Percentiles rank a stretch among this genome's conserved stretches.
Evolutionary conservation across 768 basidiomycete genomes (phyloP).

Genomic region (Zangia roseola): DNA sequence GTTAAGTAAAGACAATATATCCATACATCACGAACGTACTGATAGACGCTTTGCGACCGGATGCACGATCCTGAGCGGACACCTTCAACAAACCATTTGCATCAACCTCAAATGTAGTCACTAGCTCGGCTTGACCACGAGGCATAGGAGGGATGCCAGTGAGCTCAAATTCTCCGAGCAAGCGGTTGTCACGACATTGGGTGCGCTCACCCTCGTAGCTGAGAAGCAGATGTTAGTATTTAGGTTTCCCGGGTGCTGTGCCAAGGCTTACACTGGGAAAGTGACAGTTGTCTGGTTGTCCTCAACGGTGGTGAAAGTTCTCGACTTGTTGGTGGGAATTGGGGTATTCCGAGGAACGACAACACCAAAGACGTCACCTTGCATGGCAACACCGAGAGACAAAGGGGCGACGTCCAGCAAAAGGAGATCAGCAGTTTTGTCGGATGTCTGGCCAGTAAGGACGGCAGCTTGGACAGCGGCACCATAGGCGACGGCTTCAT

Average conservation of each 20-base stretch:
- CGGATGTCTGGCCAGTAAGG: slow-evolving; percentile 97
- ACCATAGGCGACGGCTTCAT: slow-evolving; percentile 99
- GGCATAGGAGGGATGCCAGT: slow-evolving; percentile 99
- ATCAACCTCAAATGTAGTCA: slow-evolving; percentile 99
- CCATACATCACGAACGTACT: slow-evolving; percentile 48
- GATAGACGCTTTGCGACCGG: slow-evolving; percentile 98
- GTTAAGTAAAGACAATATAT: slow-evolving; percentile 3
- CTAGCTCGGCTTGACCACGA: slow-evolving; percentile 98
- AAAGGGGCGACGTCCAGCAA: slow-evolving; percentile 98
- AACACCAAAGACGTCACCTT: slow-evolving; percentile 99
- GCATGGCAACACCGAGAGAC: slow-evolving; percentile 99
- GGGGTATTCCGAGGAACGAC: slow-evolving; percentile 99
- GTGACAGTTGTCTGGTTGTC: slow-evolving; percentile 99
- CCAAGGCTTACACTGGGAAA: slow-evolving; percentile 83
- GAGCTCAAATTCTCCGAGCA: slow-evolving; percentile 99
- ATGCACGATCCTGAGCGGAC: slow-evolving; percentile 96
- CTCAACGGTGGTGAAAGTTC: slow-evolving; percentile 99
- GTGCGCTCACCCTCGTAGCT: slow-evolving; percentile 99
- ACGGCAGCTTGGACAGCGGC: slow-evolving; percentile 99
- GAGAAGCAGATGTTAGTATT: slow-evolving; percentile 10
- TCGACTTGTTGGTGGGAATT: slow-evolving; percentile 98
- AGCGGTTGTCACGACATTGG: slow-evolving; percentile 98
- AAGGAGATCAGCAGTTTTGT: slow-evolving; percentile 97
- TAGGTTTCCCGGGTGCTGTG: neutral
- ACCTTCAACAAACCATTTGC: slow-evolving; percentile 99